A percentile compares a stretch with the other conserved stretches of the same genome.
These are phyloP conservation scores for Paramecium biaurelia DNA, from an alignment of 73 alveolate species.

Conservation along the genomic window DNA sequence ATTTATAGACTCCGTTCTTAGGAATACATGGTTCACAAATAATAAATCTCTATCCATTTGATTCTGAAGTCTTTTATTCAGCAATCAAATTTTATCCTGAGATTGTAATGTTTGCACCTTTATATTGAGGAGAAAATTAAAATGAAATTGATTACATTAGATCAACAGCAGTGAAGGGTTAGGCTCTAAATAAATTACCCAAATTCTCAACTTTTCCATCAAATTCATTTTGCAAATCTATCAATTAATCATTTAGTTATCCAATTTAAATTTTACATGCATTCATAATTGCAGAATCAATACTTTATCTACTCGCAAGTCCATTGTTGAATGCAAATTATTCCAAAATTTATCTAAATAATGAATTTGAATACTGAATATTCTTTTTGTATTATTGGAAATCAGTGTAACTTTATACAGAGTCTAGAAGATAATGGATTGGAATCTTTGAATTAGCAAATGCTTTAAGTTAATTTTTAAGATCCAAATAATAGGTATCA, in stretches of 20 bases:
- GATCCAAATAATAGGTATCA: not conserved
- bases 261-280: not conserved
- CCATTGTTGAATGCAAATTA: not conserved
- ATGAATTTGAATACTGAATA: not conserved
- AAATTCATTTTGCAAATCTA: not conserved
- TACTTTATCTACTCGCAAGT: not conserved
- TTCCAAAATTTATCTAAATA: not conserved
- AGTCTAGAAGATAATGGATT: not conserved
- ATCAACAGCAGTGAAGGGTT: not conserved
- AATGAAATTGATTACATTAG: not conserved
- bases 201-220: not conserved
- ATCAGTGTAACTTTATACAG: not conserved
- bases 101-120: slow-evolving; percentile 25
- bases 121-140: not conserved
- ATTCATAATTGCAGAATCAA: not conserved
- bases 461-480: not conserved
- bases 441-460: slow-evolving; percentile 19
- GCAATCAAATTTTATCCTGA: not conserved
- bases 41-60: slow-evolving; percentile 38
- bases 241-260: not conserved
- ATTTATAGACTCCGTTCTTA: not conserved
- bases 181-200: not conserved
- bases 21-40: slow-evolving; percentile 44
- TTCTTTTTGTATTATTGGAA: not conserved
- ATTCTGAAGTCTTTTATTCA: slow-evolving; percentile 39